These are phyloP conservation scores for Acmispon strigosus DNA, from an alignment of 306 rosid genomes.

Conservation along the genomic window DNA sequence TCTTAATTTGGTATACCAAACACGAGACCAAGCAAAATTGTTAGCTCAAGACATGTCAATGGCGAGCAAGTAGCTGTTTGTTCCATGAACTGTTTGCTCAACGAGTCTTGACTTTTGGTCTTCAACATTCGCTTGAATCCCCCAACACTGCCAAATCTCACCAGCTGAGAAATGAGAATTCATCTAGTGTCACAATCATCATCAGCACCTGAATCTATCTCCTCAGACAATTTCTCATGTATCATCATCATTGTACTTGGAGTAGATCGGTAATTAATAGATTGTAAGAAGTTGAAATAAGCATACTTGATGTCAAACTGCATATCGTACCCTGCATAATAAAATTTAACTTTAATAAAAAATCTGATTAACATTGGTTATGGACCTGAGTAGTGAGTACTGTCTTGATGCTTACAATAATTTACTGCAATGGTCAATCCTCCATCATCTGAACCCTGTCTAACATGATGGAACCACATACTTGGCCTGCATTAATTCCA, in stretches of 20 bases:
- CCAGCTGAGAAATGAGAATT: constrained; percentile 7
- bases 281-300: constrained; percentile 72
- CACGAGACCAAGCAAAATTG: neutral
- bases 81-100: neutral
- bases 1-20: too few species aligned
- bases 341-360: constrained; percentile 4
- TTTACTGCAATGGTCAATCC: constrained; percentile 67
- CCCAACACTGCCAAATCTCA: neutral
- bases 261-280: constrained; percentile 31
- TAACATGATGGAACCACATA: constrained; percentile 91
- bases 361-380: constrained; percentile 7
- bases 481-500: constrained; percentile 67
- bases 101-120: neutral
- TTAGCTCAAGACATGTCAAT: neutral
- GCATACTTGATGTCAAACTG: constrained; percentile 81
- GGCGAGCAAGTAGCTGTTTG: neutral
- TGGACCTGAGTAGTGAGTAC: neutral
- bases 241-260: neutral
- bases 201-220: constrained; percentile 25
- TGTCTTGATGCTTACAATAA: constrained; percentile 48
- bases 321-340: constrained; percentile 86
- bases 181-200: neutral
- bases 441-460: constrained; percentile 51
- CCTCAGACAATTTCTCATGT: constrained; percentile 15
- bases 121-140: neutral